Conservation (phyloP, 257 asterid genomes). For the Capsicum rhomboideum region DNA sequence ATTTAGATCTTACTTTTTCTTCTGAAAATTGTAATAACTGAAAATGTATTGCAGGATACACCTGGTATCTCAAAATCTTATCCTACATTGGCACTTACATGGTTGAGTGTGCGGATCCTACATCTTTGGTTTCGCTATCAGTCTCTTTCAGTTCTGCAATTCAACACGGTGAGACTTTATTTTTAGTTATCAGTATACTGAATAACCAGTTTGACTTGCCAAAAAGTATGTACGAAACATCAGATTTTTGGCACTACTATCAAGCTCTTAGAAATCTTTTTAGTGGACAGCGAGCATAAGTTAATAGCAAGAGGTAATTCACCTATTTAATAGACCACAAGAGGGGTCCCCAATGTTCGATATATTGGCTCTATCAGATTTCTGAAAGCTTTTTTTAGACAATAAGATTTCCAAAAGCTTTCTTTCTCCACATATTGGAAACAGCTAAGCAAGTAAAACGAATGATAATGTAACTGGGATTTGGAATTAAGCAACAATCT, state of each 20-base stretch:
- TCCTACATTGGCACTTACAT: conserved; percentile 48
- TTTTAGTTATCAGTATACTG: background rate
- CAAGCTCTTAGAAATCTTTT: background rate
- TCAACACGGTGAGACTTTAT: conserved; percentile 53
- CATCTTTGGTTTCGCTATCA: conserved; percentile 93
- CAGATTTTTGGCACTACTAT: background rate
- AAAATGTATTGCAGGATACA: conserved; percentile 57
- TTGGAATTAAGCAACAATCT: background rate
- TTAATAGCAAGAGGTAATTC: background rate
- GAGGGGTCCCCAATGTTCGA: background rate
- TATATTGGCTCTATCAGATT: background rate
- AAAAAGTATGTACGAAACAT: background rate
- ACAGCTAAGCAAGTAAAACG: background rate
- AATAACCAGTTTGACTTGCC: background rate
- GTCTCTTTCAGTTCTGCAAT: conserved; percentile 80
- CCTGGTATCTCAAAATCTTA: conserved; percentile 66
- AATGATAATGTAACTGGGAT: background rate
- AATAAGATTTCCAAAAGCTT: background rate
- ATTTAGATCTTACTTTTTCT: background rate
- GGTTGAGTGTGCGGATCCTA: conserved; percentile 70
- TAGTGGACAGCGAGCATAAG: background rate
- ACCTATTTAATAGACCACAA: background rate
- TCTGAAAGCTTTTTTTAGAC: background rate
- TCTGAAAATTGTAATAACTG: background rate
- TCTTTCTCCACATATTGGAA: background rate